phyloP scores from a whole-genome alignment of 148 eudicot genomes.

The Amaranthus cruentus region DNA sequence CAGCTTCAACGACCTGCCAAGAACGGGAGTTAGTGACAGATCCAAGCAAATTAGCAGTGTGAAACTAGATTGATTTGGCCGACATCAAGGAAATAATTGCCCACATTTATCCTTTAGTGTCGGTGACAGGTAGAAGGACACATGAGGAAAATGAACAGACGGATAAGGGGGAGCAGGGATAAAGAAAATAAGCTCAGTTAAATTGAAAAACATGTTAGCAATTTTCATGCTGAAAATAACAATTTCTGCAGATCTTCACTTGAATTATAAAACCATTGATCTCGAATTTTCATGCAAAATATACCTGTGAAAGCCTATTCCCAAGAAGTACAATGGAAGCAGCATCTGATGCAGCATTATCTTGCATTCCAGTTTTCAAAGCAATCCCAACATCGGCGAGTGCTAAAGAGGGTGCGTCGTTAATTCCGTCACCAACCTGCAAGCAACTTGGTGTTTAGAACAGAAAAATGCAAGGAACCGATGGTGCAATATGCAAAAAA shows the following conservation, averaged over 20 bases:
- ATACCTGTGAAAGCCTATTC: slow-evolving; percentile 84
- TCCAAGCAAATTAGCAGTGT: neutral
- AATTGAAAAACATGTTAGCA: neutral
- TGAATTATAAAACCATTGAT: neutral
- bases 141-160: neutral
- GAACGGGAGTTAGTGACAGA: slow-evolving; percentile 7
- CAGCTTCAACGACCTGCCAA: slow-evolving; percentile 74
- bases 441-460: slow-evolving; percentile 16
- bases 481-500: neutral
- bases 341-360: slow-evolving; percentile 96
- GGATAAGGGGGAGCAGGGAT: neutral
- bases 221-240: too few species aligned
- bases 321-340: slow-evolving; percentile 96
- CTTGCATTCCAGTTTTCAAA: slow-evolving; percentile 70
- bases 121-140: neutral
- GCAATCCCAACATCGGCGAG: slow-evolving; percentile 96
- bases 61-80: neutral
- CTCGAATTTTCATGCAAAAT: neutral
- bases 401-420: slow-evolving; percentile 95
- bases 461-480: slow-evolving; percentile 3
- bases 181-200: neutral
- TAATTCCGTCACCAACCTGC: slow-evolving; percentile 97
- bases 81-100: neutral
- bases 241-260: neutral
- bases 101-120: neutral